These are phyloP conservation scores for Endocalyx cinctus DNA, from an alignment of 2,329 filamentous ascomycete genomes.

Conservation along the genomic window DNA sequence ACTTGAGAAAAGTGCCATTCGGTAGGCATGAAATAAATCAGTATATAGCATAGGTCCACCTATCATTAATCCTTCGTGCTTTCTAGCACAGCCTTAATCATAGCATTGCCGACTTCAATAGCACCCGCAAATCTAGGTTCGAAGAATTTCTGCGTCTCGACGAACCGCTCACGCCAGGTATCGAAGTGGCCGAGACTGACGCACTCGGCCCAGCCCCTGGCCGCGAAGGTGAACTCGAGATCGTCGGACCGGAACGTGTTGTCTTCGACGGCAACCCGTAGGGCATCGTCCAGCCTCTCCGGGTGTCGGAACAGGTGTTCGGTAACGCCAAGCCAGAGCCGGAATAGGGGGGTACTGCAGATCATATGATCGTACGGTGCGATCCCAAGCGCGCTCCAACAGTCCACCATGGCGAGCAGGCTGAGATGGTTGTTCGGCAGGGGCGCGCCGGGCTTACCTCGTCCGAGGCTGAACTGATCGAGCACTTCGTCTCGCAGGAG, in stretches of 20 bases:
- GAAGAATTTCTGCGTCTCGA: constrained; percentile 87
- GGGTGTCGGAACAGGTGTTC: constrained; percentile 90
- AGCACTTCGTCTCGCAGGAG: constrained; percentile 79
- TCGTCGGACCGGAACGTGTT: constrained; percentile 92
- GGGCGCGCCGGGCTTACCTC: constrained; percentile 41
- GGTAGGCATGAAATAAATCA: no score
- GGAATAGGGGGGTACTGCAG: constrained; percentile 94
- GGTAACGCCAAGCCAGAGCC: constrained; percentile 93
- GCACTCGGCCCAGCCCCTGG: constrained; percentile 90
- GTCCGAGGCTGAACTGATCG: constrained; percentile 81
- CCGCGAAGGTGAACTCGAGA: constrained; percentile 95
- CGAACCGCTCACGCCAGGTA: constrained; percentile 86
- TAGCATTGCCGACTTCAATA: constrained; percentile 83
- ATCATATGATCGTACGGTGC: constrained; percentile 99
- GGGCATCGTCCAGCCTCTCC: constrained; percentile 74
- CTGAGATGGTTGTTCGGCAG: constrained; percentile 91
- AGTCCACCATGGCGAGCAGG: constrained; percentile 94
- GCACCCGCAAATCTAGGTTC: constrained; percentile 85
- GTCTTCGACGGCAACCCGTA: constrained; percentile 83
- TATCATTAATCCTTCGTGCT: constrained; percentile 57
- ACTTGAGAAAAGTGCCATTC: no score
- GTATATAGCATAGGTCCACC: no score
- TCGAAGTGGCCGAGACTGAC: constrained; percentile 90
- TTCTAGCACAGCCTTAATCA: constrained; percentile 93
- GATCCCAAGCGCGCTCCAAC: constrained; percentile 91